These are phyloP conservation scores for Cymbopogon citratus DNA, from an alignment of 176 grass and related monocot genomes.

Conservation along the genomic window DNA sequence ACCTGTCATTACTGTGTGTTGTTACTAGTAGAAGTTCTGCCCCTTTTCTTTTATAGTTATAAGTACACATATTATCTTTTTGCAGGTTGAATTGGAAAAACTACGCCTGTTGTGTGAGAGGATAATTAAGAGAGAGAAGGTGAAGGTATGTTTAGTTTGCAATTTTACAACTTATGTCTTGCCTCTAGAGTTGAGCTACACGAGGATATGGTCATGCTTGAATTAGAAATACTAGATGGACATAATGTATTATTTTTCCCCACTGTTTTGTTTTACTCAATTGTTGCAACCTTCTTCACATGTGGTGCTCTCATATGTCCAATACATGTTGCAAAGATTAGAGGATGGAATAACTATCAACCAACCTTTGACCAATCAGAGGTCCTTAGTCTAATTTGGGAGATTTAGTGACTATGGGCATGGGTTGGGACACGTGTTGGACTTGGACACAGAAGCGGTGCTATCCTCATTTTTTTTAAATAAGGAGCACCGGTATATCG, in stretches of 20 bases:
- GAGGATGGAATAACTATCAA: neutral
- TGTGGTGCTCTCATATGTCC: slow-evolving; percentile 5
- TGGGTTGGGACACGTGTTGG: neutral
- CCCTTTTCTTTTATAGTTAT: slow-evolving; percentile 18
- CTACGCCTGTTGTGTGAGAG: slow-evolving; percentile 95
- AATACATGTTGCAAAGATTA: neutral
- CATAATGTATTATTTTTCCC: neutral
- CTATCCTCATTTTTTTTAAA: neutral
- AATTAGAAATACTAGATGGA: neutral
- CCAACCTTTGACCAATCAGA: neutral
- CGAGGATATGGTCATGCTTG: slow-evolving; percentile 4
- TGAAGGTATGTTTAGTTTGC: slow-evolving; percentile 57
- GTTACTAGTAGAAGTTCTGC: neutral
- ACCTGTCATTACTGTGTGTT: neutral
- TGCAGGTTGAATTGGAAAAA: slow-evolving; percentile 89
- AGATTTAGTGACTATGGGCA: neutral
- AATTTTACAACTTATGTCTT: slow-evolving; percentile 17
- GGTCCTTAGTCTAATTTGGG: neutral
- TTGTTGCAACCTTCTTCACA: neutral
- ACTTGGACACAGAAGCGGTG: neutral
- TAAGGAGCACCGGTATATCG: neutral
- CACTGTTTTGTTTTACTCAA: neutral
- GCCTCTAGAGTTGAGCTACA: slow-evolving; percentile 21
- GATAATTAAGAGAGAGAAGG: slow-evolving; percentile 95
- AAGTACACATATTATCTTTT: slow-evolving; percentile 22